Evolutionary conservation across 192 early-diverging fungal species (phyloP).

Genomic region (Pilaira anomala): DNA sequence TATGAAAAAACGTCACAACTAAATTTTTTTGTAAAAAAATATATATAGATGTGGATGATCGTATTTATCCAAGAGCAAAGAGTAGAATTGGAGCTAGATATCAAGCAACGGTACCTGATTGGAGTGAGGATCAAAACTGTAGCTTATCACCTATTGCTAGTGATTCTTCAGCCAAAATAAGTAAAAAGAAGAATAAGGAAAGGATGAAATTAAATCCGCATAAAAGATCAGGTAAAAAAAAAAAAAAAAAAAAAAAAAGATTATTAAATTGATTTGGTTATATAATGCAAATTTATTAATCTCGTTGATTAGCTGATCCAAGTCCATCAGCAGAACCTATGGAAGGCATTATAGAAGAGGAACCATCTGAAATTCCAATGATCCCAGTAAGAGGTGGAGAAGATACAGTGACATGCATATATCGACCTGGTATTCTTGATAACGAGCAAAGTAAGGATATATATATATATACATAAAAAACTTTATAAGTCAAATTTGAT

Average conservation of each 20-base stretch:
- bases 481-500: not conserved
- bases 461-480: not conserved
- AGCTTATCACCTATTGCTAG: too few species aligned
- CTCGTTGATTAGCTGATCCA: too few species aligned
- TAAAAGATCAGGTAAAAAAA: too few species aligned
- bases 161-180: too few species aligned
- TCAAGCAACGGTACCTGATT: slow-evolving; percentile 72
- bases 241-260: too few species aligned
- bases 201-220: too few species aligned
- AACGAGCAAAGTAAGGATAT: slow-evolving; percentile 38
- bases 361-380: too few species aligned
- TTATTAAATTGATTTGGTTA: too few species aligned
- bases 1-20: not conserved
- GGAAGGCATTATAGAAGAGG: too few species aligned
- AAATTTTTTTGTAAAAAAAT: not conserved
- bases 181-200: too few species aligned
- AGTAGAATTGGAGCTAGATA: slow-evolving; percentile 79
- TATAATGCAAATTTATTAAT: too few species aligned
- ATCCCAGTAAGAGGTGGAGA: slow-evolving; percentile 9
- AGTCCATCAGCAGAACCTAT: not conserved
- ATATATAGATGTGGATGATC: slow-evolving; percentile 62
- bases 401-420: slow-evolving; percentile 39
- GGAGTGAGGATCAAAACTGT: too few species aligned
- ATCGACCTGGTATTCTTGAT: slow-evolving; percentile 35
- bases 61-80: slow-evolving; percentile 72